Evolutionary conservation across 345 rosid species (phyloP).

Genomic region (Eucalyptus erythrocorys): DNA sequence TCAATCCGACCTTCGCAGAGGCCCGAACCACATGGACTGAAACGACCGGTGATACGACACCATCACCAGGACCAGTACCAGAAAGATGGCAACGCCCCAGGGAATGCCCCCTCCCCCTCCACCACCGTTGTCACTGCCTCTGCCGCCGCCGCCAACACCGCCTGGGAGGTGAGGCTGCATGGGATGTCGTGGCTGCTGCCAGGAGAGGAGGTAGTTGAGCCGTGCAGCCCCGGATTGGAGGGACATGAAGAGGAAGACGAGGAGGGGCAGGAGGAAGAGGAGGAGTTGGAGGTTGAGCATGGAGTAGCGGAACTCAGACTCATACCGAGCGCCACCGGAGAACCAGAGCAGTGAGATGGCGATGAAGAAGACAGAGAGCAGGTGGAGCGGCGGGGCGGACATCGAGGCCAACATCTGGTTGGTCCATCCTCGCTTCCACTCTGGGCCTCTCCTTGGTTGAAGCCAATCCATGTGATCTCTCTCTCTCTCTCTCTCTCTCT

Average conservation of each 20-base stretch:
- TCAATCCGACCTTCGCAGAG: slow-evolving; percentile 5
- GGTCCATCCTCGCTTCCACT: slow-evolving; percentile 49
- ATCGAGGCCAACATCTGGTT: slow-evolving; percentile 20
- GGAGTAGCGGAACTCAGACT: slow-evolving; percentile 15
- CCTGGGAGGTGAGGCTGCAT: neutral
- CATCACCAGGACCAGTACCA: slow-evolving; percentile 24
- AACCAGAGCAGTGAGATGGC: slow-evolving; percentile 35
- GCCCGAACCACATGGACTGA: slow-evolving; percentile 42
- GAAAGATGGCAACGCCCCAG: slow-evolving; percentile 27
- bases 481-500: neutral
- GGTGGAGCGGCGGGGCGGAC: slow-evolving; percentile 23
- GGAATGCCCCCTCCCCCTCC: slow-evolving; percentile 5
- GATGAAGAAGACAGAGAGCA: slow-evolving; percentile 34
- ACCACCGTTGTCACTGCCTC: neutral
- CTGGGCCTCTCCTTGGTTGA: slow-evolving; percentile 39
- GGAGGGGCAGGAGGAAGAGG: slow-evolving; percentile 19
- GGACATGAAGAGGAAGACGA: slow-evolving; percentile 16
- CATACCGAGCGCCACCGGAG: slow-evolving; percentile 11
- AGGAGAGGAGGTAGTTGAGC: neutral
- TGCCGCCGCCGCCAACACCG: neutral
- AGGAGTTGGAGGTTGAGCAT: slow-evolving; percentile 22
- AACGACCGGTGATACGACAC: slow-evolving; percentile 41
- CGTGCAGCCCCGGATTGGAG: neutral
- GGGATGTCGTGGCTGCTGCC: slow-evolving; percentile 1
- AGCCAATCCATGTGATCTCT: slow-evolving; percentile 34